phyloP scores from a whole-genome alignment of 495 filamentous ascomycete species.

The Opeltia flavorubescens region DNA sequence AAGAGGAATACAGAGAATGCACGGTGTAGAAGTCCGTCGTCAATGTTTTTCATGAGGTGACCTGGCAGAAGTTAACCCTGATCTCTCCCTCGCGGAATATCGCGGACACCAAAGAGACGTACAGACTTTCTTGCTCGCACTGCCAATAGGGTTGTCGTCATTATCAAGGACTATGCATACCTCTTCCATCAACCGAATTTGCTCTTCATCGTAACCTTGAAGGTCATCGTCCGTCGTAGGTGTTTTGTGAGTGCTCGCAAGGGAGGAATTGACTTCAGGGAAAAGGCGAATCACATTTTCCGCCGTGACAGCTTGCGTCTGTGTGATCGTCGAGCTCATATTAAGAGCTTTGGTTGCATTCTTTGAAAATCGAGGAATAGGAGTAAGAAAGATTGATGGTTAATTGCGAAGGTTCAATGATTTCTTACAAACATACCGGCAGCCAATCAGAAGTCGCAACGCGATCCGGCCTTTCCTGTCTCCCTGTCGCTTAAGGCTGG shows the following conservation, averaged over 20 bases:
- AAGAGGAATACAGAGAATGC: slow-evolving; percentile 98
- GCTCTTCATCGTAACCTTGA: slow-evolving; percentile 89
- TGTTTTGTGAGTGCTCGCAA: slow-evolving; percentile 41
- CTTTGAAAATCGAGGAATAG: no score
- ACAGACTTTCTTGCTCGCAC: slow-evolving; percentile 97
- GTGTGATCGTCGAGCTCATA: slow-evolving; percentile 39
- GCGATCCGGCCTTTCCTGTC: no score
- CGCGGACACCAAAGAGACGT: slow-evolving; percentile 20
- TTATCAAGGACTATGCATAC: slow-evolving; percentile 95
- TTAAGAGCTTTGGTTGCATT: no score
- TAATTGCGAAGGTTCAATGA: no score
- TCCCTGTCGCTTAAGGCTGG: no score
- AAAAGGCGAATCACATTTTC: slow-evolving; percentile 80
- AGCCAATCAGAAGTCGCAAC: no score
- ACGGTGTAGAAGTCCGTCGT: slow-evolving; percentile 86
- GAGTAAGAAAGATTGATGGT: no score
- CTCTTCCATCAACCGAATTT: slow-evolving; percentile 97
- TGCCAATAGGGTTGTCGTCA: slow-evolving; percentile 86
- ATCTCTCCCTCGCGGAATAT: no score
- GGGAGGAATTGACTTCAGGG: slow-evolving; percentile 87
- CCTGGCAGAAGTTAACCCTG: slow-evolving; percentile 37
- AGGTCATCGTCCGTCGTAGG: slow-evolving; percentile 29
- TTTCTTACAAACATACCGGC: no score
- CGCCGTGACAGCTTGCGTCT: slow-evolving; percentile 53
- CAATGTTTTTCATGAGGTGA: slow-evolving; percentile 97